These are phyloP conservation scores for Botrytis pseudocinerea DNA, from an alignment of 2,329 filamentous ascomycete genomes.

Conservation along the genomic window DNA sequence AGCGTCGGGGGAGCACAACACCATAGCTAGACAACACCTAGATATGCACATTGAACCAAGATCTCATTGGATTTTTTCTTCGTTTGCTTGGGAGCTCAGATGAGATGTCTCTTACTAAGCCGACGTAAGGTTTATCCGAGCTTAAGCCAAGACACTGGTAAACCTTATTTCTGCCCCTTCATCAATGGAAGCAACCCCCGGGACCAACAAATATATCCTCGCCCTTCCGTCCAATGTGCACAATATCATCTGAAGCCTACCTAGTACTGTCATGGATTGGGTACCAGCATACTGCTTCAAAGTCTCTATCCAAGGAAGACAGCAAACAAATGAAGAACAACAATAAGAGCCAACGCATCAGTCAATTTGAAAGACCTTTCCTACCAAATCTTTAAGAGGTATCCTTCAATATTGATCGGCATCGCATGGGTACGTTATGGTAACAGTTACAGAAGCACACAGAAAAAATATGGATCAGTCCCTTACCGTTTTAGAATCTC, in stretches of 20 bases:
- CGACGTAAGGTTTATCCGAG: background rate
- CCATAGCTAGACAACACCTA: background rate
- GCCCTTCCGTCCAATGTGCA: background rate
- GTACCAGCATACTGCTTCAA: background rate
- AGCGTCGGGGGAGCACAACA: background rate
- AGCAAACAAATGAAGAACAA: background rate
- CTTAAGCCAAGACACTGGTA: background rate
- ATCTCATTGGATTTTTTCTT: background rate
- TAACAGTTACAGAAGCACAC: background rate
- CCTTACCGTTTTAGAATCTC: background rate
- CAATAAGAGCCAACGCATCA: constrained; percentile 3
- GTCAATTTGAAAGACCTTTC: background rate
- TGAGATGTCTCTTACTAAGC: background rate
- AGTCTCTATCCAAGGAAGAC: background rate
- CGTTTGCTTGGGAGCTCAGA: background rate
- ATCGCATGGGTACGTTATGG: background rate
- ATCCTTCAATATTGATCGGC: constrained; percentile 6
- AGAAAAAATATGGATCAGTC: background rate
- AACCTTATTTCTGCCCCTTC: background rate
- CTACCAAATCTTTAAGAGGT: background rate
- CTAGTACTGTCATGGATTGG: too few relatives aligned
- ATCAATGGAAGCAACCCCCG: background rate
- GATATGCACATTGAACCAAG: background rate
- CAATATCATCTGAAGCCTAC: background rate
- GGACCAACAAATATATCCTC: background rate